Evolutionary conservation across 352 stramenopile species (phyloP).

Genomic region (Phytophthora litchii): DNA sequence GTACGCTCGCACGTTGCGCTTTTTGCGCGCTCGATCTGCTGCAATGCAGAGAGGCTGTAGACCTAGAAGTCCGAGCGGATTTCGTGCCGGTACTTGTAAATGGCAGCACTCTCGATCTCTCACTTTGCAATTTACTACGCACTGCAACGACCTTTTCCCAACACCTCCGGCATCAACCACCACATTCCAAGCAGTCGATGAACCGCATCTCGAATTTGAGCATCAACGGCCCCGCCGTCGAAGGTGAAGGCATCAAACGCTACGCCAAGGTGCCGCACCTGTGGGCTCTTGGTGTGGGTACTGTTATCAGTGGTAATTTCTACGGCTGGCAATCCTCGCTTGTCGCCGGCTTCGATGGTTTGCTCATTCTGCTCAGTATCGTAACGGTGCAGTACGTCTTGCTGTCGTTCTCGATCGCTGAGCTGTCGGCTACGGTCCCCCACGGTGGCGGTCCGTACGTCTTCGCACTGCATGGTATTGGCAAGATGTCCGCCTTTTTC

Average conservation of each 20-base stretch:
- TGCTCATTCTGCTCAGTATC: conserved; percentile 57
- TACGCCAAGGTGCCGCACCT: conserved; percentile 59
- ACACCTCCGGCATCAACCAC: background rate
- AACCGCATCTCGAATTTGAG: conserved; percentile 26
- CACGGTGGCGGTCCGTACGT: conserved; percentile 55
- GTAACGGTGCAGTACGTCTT: conserved; percentile 65
- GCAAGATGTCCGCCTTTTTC: conserved; percentile 48
- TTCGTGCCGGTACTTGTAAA: conserved; percentile 10
- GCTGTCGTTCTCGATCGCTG: conserved; percentile 68
- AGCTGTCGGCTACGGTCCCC: conserved; percentile 54
- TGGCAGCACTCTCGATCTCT: conserved; percentile 11
- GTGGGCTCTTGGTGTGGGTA: conserved; percentile 58
- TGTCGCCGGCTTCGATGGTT: conserved; percentile 33
- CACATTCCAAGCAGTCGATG: conserved; percentile 21
- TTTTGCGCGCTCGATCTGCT: conserved; percentile 27
- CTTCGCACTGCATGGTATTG: conserved; percentile 60
- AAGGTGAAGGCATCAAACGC: conserved; percentile 28
- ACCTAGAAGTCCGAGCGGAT: conserved; percentile 14
- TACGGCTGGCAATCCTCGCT: conserved; percentile 61
- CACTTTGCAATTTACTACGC: conserved; percentile 25
- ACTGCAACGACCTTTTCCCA: conserved; percentile 18
- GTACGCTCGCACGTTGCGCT: conserved; percentile 33
- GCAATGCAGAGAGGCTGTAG: conserved; percentile 9
- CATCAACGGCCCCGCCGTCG: conserved; percentile 17
- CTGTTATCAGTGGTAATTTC: conserved; percentile 59